Base-by-base conservation (phyloP, 2,329 filamentous ascomycete species). In the Xylariaceae sp. region DNA sequence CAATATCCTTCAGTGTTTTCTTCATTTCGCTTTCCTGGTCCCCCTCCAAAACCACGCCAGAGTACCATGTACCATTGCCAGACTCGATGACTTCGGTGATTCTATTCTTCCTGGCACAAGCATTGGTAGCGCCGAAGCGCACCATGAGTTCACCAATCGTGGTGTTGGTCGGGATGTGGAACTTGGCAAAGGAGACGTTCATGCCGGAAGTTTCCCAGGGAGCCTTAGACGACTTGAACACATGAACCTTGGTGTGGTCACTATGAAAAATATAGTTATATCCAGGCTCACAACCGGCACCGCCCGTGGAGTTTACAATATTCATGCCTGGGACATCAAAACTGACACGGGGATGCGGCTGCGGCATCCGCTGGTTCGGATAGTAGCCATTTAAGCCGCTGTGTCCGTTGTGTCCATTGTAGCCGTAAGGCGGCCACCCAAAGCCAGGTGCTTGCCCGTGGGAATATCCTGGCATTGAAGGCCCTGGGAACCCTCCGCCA, bases 201-300 rank as follows among this genome's bases (percentile, higher is more conserved):
- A 70, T 73, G 43, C 72, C 63, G 0, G 70, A 75, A 6, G 78
- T 67, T 58, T 79, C 75, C 83, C 83, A 86, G 0, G 84, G 84
- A 0, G 79, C 73, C 0, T 67, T 73, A 13, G 69, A 62, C 7
- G 77, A 75, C 58, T 78, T 78, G 67, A 87, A 76, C 2, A 87
- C 73, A 60, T 86, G 82, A 6, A 86, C 72, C 58, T 82, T 85
- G 24, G 81, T 82, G 66, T 86, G 81, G 57, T 81, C 75, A 0
- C 72, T 62, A 0, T 81, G 77, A 69, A 85, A 86, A 64, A 85
- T 79, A 69, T 85, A 84, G 70, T 84, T 83, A 72, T 85, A 87
- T 2, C 83, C 84, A 0, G 81, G 81, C 61, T 86, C 83, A 55
- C 80, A 80, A 33, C 83, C 81, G 1, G 79, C 74, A 18, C 82